Evolutionary conservation across 495 filamentous ascomycete species (phyloP).

Genomic region (Cryomyces minteri): DNA sequence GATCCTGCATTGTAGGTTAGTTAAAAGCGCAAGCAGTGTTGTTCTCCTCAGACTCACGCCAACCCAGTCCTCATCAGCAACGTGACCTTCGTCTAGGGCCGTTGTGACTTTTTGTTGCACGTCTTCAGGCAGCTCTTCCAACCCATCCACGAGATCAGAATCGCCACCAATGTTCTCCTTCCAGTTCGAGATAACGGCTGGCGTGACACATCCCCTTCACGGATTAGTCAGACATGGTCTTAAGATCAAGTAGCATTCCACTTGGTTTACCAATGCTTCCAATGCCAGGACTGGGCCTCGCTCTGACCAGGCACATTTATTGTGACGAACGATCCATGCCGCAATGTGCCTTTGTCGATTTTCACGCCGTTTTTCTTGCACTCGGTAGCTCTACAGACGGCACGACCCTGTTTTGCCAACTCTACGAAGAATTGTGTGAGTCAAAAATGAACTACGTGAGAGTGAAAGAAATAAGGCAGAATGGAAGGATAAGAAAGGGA

Average conservation of each 20-base stretch:
- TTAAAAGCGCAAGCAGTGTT: background rate
- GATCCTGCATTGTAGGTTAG: slow-evolving; percentile 30
- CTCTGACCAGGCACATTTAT: slow-evolving; percentile 9
- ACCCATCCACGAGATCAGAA: slow-evolving; percentile 67
- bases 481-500: no score
- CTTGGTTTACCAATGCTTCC: slow-evolving; percentile 57
- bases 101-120: slow-evolving; percentile 40
- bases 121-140: slow-evolving; percentile 46
- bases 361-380: slow-evolving; percentile 47
- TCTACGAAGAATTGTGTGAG: slow-evolving; percentile 25
- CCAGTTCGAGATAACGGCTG: slow-evolving; percentile 37
- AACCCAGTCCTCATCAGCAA: slow-evolving; percentile 61
- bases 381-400: slow-evolving; percentile 45
- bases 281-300: slow-evolving; percentile 35
- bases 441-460: no score
- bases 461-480: no score
- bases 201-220: slow-evolving; percentile 64
- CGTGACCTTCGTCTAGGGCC: slow-evolving; percentile 49
- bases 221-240: background rate
- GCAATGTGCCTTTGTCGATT: slow-evolving; percentile 59
- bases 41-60: slow-evolving; percentile 35
- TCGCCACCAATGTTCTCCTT: slow-evolving; percentile 39
- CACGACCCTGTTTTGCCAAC: slow-evolving; percentile 36
- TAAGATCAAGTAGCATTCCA: background rate
- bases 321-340: slow-evolving; percentile 48